Conservation (phyloP, 2,329 filamentous ascomycete species). For the Raffaelea albimanens region DNA sequence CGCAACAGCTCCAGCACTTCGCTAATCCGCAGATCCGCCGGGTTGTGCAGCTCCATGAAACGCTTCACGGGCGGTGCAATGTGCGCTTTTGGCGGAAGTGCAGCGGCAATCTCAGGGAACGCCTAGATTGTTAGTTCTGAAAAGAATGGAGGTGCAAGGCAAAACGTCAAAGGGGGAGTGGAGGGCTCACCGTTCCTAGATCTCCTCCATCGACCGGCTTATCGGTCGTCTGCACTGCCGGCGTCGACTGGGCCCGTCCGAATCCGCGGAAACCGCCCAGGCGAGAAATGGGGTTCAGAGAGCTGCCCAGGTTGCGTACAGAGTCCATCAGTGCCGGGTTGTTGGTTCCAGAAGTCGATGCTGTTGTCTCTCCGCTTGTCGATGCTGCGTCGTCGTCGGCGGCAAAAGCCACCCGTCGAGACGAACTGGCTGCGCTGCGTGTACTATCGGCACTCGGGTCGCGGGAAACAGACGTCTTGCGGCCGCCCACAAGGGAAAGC, state of each 20-base stretch:
- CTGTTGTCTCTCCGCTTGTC: slow-evolving; percentile 16
- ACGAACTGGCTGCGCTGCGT: slow-evolving; percentile 49
- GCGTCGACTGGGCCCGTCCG: slow-evolving; percentile 44
- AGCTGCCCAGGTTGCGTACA: slow-evolving; percentile 70
- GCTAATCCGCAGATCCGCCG: slow-evolving; percentile 60
- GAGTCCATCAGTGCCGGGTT: slow-evolving; percentile 66
- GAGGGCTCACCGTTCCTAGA: slow-evolving; percentile 44
- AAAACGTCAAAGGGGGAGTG: not conserved
- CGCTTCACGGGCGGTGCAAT: slow-evolving; percentile 59
- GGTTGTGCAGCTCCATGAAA: slow-evolving; percentile 64
- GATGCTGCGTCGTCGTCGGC: slow-evolving; percentile 24
- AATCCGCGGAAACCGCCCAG: slow-evolving; percentile 69
- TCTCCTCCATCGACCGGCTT: slow-evolving; percentile 41
- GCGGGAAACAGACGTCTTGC: slow-evolving; percentile 30
- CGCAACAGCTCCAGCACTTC: slow-evolving; percentile 63
- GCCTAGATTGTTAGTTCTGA: slow-evolving; percentile 28
- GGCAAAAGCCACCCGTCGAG: slow-evolving; percentile 39
- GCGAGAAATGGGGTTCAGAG: slow-evolving; percentile 73
- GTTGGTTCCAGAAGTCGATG: not conserved
- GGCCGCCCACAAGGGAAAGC: slow-evolving; percentile 62
- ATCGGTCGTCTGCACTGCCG: slow-evolving; percentile 22
- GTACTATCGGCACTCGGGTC: slow-evolving; percentile 72
- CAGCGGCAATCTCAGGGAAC: slow-evolving; percentile 49
- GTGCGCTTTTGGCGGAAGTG: slow-evolving; percentile 47
- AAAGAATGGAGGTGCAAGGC: not conserved